Evolutionary conservation across 805 yeast genomes (phyloP).

Genomic region (Teunomyces stri): DNA sequence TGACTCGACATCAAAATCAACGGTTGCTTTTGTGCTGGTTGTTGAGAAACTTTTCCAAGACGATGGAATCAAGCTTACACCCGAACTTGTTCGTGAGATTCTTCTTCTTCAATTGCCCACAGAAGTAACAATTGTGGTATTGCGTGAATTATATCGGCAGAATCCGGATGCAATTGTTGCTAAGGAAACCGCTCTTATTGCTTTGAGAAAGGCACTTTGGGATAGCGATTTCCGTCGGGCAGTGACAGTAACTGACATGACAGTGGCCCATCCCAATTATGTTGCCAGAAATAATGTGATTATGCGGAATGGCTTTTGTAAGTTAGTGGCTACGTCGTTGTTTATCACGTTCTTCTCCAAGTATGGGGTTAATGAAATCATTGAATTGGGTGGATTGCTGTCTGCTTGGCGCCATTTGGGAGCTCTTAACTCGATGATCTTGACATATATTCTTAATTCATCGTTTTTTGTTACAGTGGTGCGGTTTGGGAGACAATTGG

Average conservation of each 20-base stretch:
- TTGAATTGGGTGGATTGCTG: conserved; percentile 38
- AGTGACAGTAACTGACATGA: conserved; percentile 53
- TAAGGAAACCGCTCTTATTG: conserved; percentile 51
- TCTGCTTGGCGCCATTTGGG: conserved; percentile 36
- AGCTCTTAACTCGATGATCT: conserved; percentile 47
- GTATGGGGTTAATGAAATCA: conserved; percentile 38
- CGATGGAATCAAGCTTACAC: conserved; percentile 20
- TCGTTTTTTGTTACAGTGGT: conserved; percentile 42
- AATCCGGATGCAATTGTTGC: conserved; percentile 26
- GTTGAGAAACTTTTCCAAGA: conserved; percentile 20
- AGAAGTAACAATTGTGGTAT: conserved; percentile 21
- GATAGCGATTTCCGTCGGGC: conserved; percentile 59
- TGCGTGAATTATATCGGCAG: conserved; percentile 16
- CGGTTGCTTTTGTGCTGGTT: conserved; percentile 6
- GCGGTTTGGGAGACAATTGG: conserved; percentile 37
- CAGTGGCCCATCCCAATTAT: conserved; percentile 59
- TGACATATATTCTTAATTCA: conserved; percentile 40
- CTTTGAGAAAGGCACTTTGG: conserved; percentile 58
- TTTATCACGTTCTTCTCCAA: conserved; percentile 38
- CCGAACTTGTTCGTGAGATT: conserved; percentile 23
- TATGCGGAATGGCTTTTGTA: conserved; percentile 28
- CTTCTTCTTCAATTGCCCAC: conserved; percentile 35
- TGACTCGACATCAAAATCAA: conserved; percentile 11
- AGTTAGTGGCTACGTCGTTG: conserved; percentile 30
- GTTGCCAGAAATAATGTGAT: conserved; percentile 29